Evolutionary conservation across 768 basidiomycete species (phyloP), one percentile per base, ranked within the genome.

Genomic region (Mycena capillaripes): DNA sequence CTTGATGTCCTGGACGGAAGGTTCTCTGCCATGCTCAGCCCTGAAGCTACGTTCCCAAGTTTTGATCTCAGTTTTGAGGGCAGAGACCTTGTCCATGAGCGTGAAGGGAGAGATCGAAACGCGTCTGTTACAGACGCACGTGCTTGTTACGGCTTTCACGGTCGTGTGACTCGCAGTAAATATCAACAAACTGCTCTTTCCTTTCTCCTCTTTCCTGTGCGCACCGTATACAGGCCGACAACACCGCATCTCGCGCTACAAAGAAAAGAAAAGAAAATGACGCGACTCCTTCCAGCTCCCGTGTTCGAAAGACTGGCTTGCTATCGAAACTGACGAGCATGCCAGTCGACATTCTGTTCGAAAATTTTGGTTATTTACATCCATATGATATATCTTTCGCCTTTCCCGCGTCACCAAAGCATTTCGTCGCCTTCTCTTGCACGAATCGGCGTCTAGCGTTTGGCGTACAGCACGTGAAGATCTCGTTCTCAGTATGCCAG

Each of bases 1-100:
- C 78, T 86, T 92, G 65, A 95, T 95, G 76, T 95, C 95, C 57
- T 94, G 87, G 2, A 94, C 81, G 30, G 89, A 87, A 0, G 94
- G 91, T 38, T 89, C 86, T 71, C 88, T 86, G 46, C 87, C 88
- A 78, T 94, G 83, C 0, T 74, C 76, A 0, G 83, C 80, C 68
- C 86, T 89, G 81, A 95, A 96, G 23, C 85, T 84, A 71, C 90
- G 91, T 77, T 95, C 95, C 91, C 94, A 96, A 50, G 83, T 71
- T 80, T 96, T 96, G 71, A 96, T 90, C 78, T 95, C 90, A 70
- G 91, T 83, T 12, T 90, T 89, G 38, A 95, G 81, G 57, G 84
- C 74, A 38, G 86, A 78, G 64, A 89, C 70, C 75, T 90, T 25
- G 27, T 9, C 6, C 10, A 21, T 14, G 57, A 36, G 27, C 17